phyloP scores from a whole-genome alignment of 176 grass and related monocot genomes.

The Urochloa ruziziensis region DNA sequence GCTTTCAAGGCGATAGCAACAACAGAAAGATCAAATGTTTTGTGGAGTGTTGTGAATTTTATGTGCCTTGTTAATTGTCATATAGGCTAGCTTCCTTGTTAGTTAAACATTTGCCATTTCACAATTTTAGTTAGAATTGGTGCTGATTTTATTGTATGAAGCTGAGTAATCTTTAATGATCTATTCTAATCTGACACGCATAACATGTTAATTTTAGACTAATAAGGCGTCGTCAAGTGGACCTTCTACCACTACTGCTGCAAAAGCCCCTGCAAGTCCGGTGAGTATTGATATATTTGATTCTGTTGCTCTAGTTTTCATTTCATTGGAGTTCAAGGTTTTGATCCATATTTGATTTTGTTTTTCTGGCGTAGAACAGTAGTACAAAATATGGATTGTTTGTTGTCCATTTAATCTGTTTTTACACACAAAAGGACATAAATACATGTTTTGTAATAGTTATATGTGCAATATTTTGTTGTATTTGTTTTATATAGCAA shows the following conservation, averaged over 20 bases:
- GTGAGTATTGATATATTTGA: constrained; percentile 21
- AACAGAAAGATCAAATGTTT: neutral
- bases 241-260: constrained; percentile 47
- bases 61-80: too few relatives aligned
- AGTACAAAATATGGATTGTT: neutral
- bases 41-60: neutral
- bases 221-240: constrained; percentile 79
- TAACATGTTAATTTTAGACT: constrained; percentile 40
- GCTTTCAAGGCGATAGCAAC: neutral
- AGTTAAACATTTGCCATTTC: neutral
- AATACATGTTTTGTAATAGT: neutral
- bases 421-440: neutral
- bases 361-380: neutral
- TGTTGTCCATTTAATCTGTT: neutral
- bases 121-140: neutral
- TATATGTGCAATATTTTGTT: neutral
- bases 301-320: neutral
- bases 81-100: too few relatives aligned
- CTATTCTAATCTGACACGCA: neutral
- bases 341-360: neutral
- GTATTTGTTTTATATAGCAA: neutral
- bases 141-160: neutral
- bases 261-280: constrained; percentile 46
- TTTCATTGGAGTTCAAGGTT: neutral
- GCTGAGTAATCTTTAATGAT: too few relatives aligned